Evolutionary conservation across 2,329 filamentous ascomycete species (phyloP).

Genomic region (Diaporthe citri): DNA sequence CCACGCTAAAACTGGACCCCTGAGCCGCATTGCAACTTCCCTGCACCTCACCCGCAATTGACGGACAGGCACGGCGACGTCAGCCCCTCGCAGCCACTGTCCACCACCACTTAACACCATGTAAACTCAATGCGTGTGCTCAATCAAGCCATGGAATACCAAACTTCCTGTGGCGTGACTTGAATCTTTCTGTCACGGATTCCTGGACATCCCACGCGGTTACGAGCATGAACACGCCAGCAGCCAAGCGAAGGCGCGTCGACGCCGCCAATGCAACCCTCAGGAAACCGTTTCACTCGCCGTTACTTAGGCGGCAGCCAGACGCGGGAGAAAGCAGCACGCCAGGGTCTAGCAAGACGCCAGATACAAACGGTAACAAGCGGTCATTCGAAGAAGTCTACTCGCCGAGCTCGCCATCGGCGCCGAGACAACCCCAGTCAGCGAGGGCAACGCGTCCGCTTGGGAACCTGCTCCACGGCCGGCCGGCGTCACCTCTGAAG

Average conservation of each 20-base stretch:
- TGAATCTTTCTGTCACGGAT: constrained; percentile 53
- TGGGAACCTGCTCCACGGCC: not conserved
- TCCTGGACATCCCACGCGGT: not conserved
- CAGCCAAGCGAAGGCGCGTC: constrained; percentile 74
- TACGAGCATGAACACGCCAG: constrained; percentile 50
- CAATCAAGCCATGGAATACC: constrained; percentile 6
- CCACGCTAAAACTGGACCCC: constrained; percentile 30
- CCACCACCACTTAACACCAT: not conserved
- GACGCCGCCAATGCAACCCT: constrained; percentile 69
- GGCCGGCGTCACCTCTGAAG: not conserved
- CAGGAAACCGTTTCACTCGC: constrained; percentile 80
- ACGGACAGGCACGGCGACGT: not conserved
- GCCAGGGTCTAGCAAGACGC: constrained; percentile 14
- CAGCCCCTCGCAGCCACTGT: not conserved
- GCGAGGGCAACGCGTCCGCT: not conserved
- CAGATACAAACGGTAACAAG: not conserved
- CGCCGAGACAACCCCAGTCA: not conserved
- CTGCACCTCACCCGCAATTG: constrained; percentile 22
- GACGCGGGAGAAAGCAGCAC: not conserved
- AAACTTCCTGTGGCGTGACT: constrained; percentile 19
- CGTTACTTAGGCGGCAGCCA: constrained; percentile 49
- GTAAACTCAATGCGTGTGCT: not conserved
- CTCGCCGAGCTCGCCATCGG: constrained; percentile 33
- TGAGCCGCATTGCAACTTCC: constrained; percentile 26
- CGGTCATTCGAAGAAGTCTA: not conserved